Evolutionary conservation across 192 early-diverging fungal species (phyloP).

Genomic region (Umbelopsis ramanniana): DNA sequence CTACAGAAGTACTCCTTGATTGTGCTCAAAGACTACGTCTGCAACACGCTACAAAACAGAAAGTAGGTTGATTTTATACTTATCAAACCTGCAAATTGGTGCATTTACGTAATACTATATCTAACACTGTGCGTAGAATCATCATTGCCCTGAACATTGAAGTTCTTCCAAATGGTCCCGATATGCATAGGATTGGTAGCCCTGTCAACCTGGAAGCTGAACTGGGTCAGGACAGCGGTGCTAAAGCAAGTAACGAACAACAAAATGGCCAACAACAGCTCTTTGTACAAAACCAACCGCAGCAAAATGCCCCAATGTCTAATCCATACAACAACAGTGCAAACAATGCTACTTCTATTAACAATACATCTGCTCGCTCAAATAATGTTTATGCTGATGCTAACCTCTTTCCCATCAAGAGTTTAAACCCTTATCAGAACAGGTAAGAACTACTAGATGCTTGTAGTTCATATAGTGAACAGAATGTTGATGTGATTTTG

Average conservation of each 20-base stretch:
- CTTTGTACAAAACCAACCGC: conserved; percentile 2
- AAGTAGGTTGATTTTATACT: conserved; percentile 40
- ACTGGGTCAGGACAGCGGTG: not conserved
- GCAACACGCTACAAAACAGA: conserved; percentile 54
- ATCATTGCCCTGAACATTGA: conserved; percentile 52
- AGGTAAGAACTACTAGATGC: conserved; percentile 46
- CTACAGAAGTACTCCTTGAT: conserved; percentile 61
- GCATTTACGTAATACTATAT: too few relatives aligned
- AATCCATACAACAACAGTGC: not conserved
- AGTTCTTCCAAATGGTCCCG: conserved; percentile 40
- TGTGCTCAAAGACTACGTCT: conserved; percentile 48
- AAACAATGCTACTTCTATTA: not conserved
- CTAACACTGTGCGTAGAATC: conserved; percentile 21
- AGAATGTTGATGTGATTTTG: not conserved
- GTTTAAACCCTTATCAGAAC: conserved; percentile 88
- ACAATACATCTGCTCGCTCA: not conserved
- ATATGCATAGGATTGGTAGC: conserved; percentile 3
- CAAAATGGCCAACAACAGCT: conserved; percentile 14
- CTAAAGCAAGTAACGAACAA: not conserved
- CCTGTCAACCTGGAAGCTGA: conserved; percentile 9
- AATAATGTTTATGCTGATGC: conserved; percentile 23
- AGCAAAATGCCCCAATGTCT: not conserved
- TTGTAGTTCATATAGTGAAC: not conserved
- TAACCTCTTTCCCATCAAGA: conserved; percentile 46
- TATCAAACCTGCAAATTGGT: too few relatives aligned